Conservation (phyloP, 2,329 filamentous ascomycete species). For the Pyrenochaeta sp. region DNA sequence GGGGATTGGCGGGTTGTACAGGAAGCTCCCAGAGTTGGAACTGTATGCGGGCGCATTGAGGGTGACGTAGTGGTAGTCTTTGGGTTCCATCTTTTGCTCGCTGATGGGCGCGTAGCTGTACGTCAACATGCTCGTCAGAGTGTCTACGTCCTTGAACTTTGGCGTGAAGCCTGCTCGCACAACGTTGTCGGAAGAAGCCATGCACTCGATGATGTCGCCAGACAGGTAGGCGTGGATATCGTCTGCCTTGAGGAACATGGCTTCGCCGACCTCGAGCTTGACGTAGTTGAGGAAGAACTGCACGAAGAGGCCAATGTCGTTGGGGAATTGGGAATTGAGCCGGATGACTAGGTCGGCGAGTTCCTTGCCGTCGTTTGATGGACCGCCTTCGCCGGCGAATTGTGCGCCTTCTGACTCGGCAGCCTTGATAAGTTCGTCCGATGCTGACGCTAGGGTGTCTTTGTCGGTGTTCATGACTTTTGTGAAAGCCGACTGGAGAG, state of each 20-base stretch:
- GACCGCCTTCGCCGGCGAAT: slow-evolving; percentile 78
- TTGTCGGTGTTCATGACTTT: slow-evolving; percentile 80
- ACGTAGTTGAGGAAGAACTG: slow-evolving; percentile 98
- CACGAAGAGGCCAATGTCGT: slow-evolving; percentile 90
- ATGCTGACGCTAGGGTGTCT: slow-evolving; percentile 69
- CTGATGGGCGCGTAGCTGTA: slow-evolving; percentile 95
- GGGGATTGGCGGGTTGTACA: slow-evolving; percentile 96
- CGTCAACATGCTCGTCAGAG: slow-evolving; percentile 87
- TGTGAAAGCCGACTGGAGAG: slow-evolving; percentile 76
- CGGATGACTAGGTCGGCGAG: slow-evolving; percentile 79
- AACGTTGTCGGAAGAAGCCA: slow-evolving; percentile 98
- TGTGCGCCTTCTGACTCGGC: slow-evolving; percentile 71
- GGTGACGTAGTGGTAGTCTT: slow-evolving; percentile 83
- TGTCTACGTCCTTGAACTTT: slow-evolving; percentile 96
- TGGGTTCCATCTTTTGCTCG: slow-evolving; percentile 90
- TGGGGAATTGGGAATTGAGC: slow-evolving; percentile 82
- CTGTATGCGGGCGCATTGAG: slow-evolving; percentile 84
- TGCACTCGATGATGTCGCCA: slow-evolving; percentile 97
- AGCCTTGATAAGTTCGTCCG: slow-evolving; percentile 72
- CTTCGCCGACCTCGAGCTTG: slow-evolving; percentile 84
- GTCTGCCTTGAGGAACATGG: slow-evolving; percentile 93
- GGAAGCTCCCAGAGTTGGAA: slow-evolving; percentile 71
- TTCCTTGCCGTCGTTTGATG: slow-evolving; percentile 71
- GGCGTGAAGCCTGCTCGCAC: slow-evolving; percentile 96
- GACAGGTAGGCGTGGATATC: slow-evolving; percentile 96